Percentiles rank a stretch among this genome's conserved stretches.
Conservation (phyloP, 345 rosid species). For the Eucalyptus globulus region DNA sequence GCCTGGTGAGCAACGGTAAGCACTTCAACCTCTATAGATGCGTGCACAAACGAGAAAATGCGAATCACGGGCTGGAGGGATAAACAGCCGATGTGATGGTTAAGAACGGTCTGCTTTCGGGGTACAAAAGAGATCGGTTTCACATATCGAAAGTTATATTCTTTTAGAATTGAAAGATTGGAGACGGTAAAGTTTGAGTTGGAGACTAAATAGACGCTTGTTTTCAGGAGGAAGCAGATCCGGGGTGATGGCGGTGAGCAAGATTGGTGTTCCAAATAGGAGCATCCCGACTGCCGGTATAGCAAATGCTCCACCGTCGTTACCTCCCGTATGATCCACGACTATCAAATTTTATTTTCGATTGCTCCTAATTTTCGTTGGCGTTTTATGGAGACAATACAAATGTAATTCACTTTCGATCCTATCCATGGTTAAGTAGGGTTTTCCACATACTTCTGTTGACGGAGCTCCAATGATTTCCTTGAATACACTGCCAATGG, state of each 20-base stretch:
- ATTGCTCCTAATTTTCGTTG: not conserved
- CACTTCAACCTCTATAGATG: not conserved
- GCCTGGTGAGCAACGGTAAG: not conserved
- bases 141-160: too few species aligned
- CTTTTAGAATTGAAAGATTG: not conserved
- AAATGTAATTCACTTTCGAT: too few species aligned
- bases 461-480: too few species aligned
- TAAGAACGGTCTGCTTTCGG: too few species aligned
- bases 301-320: not conserved
- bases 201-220: not conserved
- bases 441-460: not conserved
- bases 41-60: not conserved
- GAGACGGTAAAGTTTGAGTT: not conserved
- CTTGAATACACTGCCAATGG: too few species aligned
- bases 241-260: not conserved
- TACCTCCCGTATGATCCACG: too few species aligned
- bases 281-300: not conserved
- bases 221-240: not conserved
- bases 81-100: too few species aligned
- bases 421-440: not conserved
- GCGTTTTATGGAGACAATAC: not conserved
- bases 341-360: too few species aligned
- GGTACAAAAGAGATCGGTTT: too few species aligned
- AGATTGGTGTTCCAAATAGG: too few species aligned
- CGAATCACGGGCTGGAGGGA: fast-evolving